phyloP scores from a whole-genome alignment of 2,329 filamentous ascomycete genomes.

The Fusarium sp. region DNA sequence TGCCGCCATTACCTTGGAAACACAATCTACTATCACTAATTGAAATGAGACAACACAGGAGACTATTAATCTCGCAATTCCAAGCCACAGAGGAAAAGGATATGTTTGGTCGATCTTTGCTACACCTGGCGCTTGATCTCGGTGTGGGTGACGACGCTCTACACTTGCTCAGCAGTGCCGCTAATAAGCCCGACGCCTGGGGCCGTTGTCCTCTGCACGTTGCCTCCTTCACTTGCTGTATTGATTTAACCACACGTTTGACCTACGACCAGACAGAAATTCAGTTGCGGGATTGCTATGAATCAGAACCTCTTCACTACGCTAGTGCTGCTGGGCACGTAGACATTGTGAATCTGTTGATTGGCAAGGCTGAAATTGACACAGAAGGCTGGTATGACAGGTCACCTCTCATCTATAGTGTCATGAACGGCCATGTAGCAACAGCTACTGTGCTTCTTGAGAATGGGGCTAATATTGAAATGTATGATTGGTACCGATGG shows the following conservation, averaged over 20 bases:
- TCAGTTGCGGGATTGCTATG: accelerated
- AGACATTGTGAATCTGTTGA: not conserved
- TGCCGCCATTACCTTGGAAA: not conserved
- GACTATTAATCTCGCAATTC: accelerated
- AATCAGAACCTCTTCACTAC: not conserved
- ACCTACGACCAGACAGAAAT: not conserved
- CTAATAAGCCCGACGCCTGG: not conserved
- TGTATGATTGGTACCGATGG: accelerated
- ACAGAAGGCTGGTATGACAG: accelerated
- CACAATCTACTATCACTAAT: not conserved
- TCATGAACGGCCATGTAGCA: not conserved
- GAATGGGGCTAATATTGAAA: not conserved
- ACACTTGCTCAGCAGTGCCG: not conserved
- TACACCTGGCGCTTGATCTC: not conserved
- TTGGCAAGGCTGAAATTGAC: not conserved
- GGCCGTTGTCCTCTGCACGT: not conserved
- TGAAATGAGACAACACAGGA: accelerated
- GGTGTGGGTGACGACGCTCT: not conserved
- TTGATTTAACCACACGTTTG: not conserved
- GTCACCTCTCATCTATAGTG: accelerated
- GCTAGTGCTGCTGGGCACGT: not conserved
- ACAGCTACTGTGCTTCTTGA: not conserved
- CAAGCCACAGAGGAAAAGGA: not conserved
- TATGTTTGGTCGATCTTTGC: not conserved
- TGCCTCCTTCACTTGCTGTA: not conserved